A percentile compares a stretch with the other conserved stretches of the same genome.
phyloP scores from a whole-genome alignment of 1,284 basidiomycete genomes.

The Pyrrhoderma lamaoense region DNA sequence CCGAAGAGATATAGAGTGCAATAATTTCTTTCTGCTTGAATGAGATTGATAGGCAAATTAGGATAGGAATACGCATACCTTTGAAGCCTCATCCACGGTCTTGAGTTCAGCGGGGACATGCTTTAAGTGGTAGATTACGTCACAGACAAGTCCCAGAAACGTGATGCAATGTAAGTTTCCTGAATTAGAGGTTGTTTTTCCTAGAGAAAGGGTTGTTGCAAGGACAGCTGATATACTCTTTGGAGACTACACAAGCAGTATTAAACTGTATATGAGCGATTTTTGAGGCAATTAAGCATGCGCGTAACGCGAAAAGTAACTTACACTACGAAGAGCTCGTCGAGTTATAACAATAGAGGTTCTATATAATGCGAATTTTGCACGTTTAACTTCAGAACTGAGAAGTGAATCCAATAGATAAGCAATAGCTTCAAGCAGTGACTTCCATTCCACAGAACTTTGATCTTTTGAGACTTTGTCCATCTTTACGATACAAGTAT shows the following conservation, averaged over 20 bases:
- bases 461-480: conserved; percentile 20
- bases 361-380: conserved; percentile 52
- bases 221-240: conserved; percentile 41
- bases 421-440: conserved; percentile 47
- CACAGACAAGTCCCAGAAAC: conserved; percentile 52
- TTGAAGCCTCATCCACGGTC: conserved; percentile 34
- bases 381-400: conserved; percentile 35
- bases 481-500: conserved; percentile 35
- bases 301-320: conserved; percentile 16
- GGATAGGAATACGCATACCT: conserved; percentile 29
- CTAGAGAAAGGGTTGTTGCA: conserved; percentile 38
- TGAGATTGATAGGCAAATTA: background rate
- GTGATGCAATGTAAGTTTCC: conserved; percentile 40
- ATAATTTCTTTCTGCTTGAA: conserved; percentile 44
- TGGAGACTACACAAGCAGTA: conserved; percentile 6
- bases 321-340: conserved; percentile 56
- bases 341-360: conserved; percentile 54
- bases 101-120: conserved; percentile 31
- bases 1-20: conserved; percentile 39
- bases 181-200: conserved; percentile 28
- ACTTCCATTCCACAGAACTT: conserved; percentile 41
- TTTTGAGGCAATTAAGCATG: background rate
- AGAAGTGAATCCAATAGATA: conserved; percentile 53
- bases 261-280: conserved; percentile 14
- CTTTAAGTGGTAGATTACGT: conserved; percentile 57